phyloP scores from a whole-genome alignment of 2,329 filamentous ascomycete genomes.

The Scedosporium boydii region DNA sequence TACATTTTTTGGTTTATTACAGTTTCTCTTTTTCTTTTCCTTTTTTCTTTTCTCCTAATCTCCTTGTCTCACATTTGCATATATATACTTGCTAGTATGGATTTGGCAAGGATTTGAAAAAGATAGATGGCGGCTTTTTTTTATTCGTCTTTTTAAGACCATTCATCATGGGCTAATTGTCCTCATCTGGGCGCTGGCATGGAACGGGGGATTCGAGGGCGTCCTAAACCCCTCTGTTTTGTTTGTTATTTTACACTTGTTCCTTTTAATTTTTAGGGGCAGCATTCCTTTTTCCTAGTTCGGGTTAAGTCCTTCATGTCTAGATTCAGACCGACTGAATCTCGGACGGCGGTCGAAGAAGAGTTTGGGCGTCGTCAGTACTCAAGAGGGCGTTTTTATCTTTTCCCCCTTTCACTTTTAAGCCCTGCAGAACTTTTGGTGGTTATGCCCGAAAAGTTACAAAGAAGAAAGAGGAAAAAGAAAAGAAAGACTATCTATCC shows the following conservation, averaged over 20 bases:
- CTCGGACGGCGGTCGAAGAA: neutral
- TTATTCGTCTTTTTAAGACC: neutral
- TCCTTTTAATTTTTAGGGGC: neutral
- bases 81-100: neutral
- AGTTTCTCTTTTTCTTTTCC: neutral
- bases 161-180: too few species aligned
- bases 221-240: neutral
- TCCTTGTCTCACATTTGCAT: conserved; percentile 1
- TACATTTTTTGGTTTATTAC: neutral
- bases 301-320: neutral
- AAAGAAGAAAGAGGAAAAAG: too few species aligned
- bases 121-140: conserved; percentile 1
- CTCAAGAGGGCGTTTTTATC: too few species aligned
- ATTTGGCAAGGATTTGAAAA: neutral
- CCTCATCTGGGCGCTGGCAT: too few species aligned
- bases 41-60: neutral
- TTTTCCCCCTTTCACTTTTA: too few species aligned
- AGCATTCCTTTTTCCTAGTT: neutral
- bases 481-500: too few species aligned
- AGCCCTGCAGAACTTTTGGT: too few species aligned
- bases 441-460: too few species aligned
- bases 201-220: too few species aligned
- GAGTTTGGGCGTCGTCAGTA: too few species aligned
- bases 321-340: neutral
- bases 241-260: neutral